Conservation (phyloP, 441 rosid species). For the Manihot esculenta region DNA sequence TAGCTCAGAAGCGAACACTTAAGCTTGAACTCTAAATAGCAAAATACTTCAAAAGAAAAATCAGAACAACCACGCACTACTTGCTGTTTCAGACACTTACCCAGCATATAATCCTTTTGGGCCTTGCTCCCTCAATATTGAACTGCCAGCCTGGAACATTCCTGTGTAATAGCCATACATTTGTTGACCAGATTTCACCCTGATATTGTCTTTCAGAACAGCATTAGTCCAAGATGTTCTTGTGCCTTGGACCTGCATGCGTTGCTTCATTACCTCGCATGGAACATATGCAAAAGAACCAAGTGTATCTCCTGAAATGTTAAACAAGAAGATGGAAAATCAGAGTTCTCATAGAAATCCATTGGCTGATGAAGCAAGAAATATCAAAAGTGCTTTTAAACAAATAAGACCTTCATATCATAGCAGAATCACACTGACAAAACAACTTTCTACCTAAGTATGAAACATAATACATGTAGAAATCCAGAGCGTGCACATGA, state of each 20-base stretch:
- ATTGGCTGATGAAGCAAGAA: conserved; percentile 5
- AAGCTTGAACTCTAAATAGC: not conserved
- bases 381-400: conserved; percentile 4
- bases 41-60: conserved; percentile 1
- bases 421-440: conserved; percentile 4
- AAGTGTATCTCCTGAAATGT: conserved; percentile 81
- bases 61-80: not conserved
- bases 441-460: not conserved
- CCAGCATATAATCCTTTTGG: conserved; percentile 83
- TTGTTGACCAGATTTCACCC: conserved; percentile 43
- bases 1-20: not conserved
- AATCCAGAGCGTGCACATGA: not conserved
- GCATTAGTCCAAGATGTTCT: conserved; percentile 65
- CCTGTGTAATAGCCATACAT: conserved; percentile 81
- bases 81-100: conserved; percentile 36
- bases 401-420: not conserved
- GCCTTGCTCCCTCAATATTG: conserved; percentile 89
- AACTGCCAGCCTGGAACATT: conserved; percentile 81
- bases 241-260: conserved; percentile 97
- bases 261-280: conserved; percentile 94
- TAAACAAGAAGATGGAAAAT: conserved; percentile 28
- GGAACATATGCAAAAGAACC: conserved; percentile 93
- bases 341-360: conserved; percentile 28
- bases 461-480: not conserved
- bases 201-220: conserved; percentile 41